A percentile compares a stretch with the other conserved stretches of the same genome.
phyloP scores from a whole-genome alignment of 1,284 basidiomycete species.

The Hemileia vastatrix region DNA sequence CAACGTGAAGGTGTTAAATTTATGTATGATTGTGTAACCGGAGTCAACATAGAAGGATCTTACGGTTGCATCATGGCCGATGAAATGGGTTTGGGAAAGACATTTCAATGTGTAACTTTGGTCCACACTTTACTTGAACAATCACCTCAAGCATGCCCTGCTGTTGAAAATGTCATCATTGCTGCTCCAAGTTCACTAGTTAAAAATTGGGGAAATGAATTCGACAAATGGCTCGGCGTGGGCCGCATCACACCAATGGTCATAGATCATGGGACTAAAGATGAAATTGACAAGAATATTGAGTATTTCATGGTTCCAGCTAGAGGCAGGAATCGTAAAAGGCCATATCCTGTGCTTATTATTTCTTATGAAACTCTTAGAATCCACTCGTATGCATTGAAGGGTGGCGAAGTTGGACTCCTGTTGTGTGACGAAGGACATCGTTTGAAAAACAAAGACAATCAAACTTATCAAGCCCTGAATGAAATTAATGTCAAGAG shows the following conservation, averaged over 20 bases:
- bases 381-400: conserved; percentile 62
- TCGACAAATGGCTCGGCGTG: conserved; percentile 63
- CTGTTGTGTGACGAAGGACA: conserved; percentile 98
- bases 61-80: conserved; percentile 91
- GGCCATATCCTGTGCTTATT: conserved; percentile 63
- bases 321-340: neutral
- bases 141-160: conserved; percentile 24
- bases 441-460: conserved; percentile 80
- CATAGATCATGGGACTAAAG: no score
- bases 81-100: conserved; percentile 95
- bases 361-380: conserved; percentile 95
- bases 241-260: no score
- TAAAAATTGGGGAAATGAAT: conserved; percentile 90
- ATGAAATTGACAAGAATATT: no score
- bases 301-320: no score
- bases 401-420: conserved; percentile 71
- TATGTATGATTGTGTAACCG: conserved; percentile 93
- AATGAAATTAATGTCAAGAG: conserved; percentile 49
- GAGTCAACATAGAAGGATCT: conserved; percentile 67
- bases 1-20: conserved; percentile 80
- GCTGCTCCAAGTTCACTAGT: conserved; percentile 89
- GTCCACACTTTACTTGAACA: conserved; percentile 72
- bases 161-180: conserved; percentile 74
- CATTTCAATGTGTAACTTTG: conserved; percentile 69
- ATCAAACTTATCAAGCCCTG: conserved; percentile 76